Evolutionary conservation across 106 monocot genomes (phyloP), one percentile per base, ranked within the genome.

Genomic region (Acorus gramineus): DNA sequence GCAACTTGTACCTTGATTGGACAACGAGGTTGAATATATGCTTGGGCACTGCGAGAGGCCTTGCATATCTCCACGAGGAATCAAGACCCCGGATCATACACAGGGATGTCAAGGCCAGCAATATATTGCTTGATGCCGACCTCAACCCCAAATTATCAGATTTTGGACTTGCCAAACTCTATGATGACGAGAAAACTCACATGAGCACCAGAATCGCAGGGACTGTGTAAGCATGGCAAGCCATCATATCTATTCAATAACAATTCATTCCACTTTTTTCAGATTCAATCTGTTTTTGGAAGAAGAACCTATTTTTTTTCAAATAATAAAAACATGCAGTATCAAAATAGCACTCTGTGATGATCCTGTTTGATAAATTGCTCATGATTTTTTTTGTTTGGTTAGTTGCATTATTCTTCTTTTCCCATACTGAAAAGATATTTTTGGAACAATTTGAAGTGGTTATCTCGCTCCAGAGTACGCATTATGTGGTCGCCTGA

Each of bases 391-490:
- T 28, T 28, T 28, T 28, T 28, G 28, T 28, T 28, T 28, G 28
- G 28, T 28, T 28, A 28, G 28, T 28, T 28, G 28, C 28, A 28
- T 28, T 28, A 28, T 28, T 28, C 28, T 28, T 28, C 28, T 28
- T 28, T 28, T 28, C 28, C 28, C 28, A 28, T 28, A 28, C 28
- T 28, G 28, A 28, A 28, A 28, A 28, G 28, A 28, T 28, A 0
- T 28, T 28, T 28, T 28, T 28, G 28, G 28, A 28, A 28, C 28
- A 28, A 28, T 28, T 61, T 71, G 9, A 59, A 89, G 93, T 69
- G 93, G 93, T 4, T 93, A 93, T 66, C 80, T 93, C 9, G 85
- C 93, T 66, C 93, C 85, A 10, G 93, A 93, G 51, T 93, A 93
- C 53, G 93, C 93, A 28, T 78, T 93, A 82, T 88, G 93, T 78